Evolutionary conservation across 2,329 filamentous ascomycete species (phyloP).

Genomic region (Aspergillus sergii): DNA sequence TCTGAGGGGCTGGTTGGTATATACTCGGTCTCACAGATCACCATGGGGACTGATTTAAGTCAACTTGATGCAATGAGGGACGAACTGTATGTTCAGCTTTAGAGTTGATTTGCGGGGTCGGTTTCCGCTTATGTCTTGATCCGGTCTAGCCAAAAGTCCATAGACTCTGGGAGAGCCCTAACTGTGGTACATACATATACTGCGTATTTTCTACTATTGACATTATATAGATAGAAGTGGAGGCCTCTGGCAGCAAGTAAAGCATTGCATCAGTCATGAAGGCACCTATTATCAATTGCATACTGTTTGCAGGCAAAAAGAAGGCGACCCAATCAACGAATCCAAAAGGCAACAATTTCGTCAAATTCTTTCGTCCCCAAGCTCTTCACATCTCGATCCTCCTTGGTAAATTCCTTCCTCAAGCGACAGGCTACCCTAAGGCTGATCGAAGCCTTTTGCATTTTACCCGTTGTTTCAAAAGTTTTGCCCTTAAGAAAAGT

Average conservation of each 20-base stretch:
- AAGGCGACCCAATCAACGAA: neutral
- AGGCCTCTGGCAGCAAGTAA: neutral
- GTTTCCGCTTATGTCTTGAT: neutral
- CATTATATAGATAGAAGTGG: neutral
- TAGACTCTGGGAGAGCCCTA: neutral
- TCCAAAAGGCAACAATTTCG: slow-evolving; percentile 20
- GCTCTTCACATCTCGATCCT: slow-evolving; percentile 19
- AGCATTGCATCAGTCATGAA: too few relatives aligned
- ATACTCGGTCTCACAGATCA: neutral
- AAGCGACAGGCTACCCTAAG: slow-evolving; percentile 20
- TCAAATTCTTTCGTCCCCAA: slow-evolving; percentile 23
- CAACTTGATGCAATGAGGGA: neutral
- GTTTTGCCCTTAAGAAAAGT: slow-evolving; percentile 25
- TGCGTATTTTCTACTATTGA: neutral
- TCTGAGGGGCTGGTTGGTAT: neutral
- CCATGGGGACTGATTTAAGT: neutral
- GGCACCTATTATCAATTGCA: neutral
- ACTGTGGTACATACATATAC: neutral
- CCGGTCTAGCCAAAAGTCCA: neutral
- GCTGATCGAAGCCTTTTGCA: slow-evolving; percentile 21
- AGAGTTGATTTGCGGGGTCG: neutral
- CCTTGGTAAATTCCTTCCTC: slow-evolving; percentile 24
- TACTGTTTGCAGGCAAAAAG: neutral
- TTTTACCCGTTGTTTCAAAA: slow-evolving; percentile 18
- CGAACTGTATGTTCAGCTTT: neutral